Percentiles rank a stretch among this genome's conserved stretches.
Evolutionary conservation across 208 protist species (phyloP).

Genomic region (Borovskyia barvae): DNA sequence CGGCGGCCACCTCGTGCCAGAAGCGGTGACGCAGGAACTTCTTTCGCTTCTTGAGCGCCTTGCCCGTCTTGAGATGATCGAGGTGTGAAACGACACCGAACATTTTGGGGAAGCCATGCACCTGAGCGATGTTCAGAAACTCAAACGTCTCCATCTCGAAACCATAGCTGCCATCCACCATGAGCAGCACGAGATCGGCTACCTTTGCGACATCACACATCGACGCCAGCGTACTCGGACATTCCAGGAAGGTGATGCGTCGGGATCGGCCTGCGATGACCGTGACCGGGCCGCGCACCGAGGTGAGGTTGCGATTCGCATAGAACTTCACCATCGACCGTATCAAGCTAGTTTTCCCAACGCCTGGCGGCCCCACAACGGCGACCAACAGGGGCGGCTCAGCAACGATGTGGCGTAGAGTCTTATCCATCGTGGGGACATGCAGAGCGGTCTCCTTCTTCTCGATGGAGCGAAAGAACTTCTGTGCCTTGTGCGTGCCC

Average conservation of each 20-base stretch:
- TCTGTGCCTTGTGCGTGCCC: slow-evolving; percentile 77
- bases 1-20: slow-evolving; percentile 90
- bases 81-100: slow-evolving; percentile 99
- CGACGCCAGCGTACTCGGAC: slow-evolving; percentile 96
- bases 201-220: slow-evolving; percentile 99
- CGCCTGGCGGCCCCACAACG: slow-evolving; percentile 95
- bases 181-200: slow-evolving; percentile 97
- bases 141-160: slow-evolving; percentile 99
- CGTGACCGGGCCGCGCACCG: slow-evolving; percentile 97
- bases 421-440: slow-evolving; percentile 86
- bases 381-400: slow-evolving; percentile 95
- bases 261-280: slow-evolving; percentile 92
- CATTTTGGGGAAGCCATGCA: slow-evolving; percentile 98
- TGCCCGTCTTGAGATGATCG: slow-evolving; percentile 96
- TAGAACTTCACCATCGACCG: slow-evolving; percentile 98
- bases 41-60: slow-evolving; percentile 96
- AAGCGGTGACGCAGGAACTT: slow-evolving; percentile 97
- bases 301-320: slow-evolving; percentile 92
- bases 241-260: slow-evolving; percentile 98
- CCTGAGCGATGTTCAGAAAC: slow-evolving; percentile 98
- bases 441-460: slow-evolving; percentile 83
- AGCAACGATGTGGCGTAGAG: slow-evolving; percentile 70
- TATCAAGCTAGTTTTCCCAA: slow-evolving; percentile 98
- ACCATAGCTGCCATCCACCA: slow-evolving; percentile 98
- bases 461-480: slow-evolving; percentile 81